These are phyloP conservation scores for Rosa multiflora DNA, from an alignment of 306 rosid species.

Conservation along the genomic window DNA sequence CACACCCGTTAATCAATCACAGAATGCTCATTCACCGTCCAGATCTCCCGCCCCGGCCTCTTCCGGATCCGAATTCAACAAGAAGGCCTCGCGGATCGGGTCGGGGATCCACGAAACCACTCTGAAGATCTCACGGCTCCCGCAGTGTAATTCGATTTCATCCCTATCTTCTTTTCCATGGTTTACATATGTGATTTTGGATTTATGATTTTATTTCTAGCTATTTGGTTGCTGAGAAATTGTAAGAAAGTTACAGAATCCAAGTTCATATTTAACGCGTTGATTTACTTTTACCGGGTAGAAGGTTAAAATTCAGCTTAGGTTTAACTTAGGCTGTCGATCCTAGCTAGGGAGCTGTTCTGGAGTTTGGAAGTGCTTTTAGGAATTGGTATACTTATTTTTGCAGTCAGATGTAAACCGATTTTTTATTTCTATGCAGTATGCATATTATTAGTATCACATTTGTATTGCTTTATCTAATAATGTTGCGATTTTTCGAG, in stretches of 20 bases:
- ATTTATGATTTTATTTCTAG: neutral
- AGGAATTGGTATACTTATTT: too few relatives aligned
- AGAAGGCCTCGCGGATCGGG: conserved; percentile 77
- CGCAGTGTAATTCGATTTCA: conserved; percentile 38
- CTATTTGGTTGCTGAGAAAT: conserved; percentile 14
- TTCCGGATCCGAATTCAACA: conserved; percentile 78
- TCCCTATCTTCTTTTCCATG: conserved; percentile 2
- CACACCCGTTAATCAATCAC: conserved; percentile 36
- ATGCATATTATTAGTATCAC: neutral
- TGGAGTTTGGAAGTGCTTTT: neutral
- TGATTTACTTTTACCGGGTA: neutral
- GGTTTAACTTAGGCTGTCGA: neutral
- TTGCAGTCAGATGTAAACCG: too few relatives aligned
- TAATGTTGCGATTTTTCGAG: neutral
- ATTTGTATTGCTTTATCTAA: neutral
- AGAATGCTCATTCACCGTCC: conserved; percentile 42
- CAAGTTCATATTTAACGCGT: neutral
- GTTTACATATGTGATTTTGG: neutral
- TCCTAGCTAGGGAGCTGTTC: neutral
- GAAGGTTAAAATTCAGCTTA: neutral
- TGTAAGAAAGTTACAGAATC: neutral
- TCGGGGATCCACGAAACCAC: conserved; percentile 80
- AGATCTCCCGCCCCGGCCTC: conserved; percentile 13
- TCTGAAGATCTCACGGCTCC: conserved; percentile 69
- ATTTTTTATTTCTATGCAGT: neutral